phyloP scores from a whole-genome alignment of 2,329 filamentous ascomycete species.

The Trichoderma pleuroti region DNA sequence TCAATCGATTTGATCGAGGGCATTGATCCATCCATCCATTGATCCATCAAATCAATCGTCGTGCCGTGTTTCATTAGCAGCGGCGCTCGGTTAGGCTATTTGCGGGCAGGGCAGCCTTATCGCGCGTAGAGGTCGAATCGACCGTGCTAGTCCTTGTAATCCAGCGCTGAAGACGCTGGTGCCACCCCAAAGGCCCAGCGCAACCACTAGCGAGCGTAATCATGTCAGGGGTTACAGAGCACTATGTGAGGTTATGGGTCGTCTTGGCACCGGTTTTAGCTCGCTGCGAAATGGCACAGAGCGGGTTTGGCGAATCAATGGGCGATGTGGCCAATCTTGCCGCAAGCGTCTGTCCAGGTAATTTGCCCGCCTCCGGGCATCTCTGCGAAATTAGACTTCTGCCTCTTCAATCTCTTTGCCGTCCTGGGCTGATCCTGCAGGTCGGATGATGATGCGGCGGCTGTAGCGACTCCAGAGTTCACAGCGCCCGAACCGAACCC shows the following conservation, averaged over 20 bases:
- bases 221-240: conserved; percentile 9
- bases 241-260: background rate
- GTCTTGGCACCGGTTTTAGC: conserved; percentile 4
- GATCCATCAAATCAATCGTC: background rate
- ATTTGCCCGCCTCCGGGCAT: conserved; percentile 7
- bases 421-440: background rate
- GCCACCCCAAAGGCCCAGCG: conserved; percentile 1
- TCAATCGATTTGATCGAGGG: background rate
- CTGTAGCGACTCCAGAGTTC: conserved; percentile 1
- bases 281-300: background rate
- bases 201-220: conserved; percentile 11
- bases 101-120: conserved; percentile 2
- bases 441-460: background rate
- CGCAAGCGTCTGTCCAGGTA: conserved; percentile 8
- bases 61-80: conserved; percentile 9
- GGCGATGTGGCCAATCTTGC: conserved; percentile 13
- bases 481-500: background rate
- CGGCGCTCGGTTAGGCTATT: background rate
- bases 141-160: too few species aligned
- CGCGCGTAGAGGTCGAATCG: background rate
- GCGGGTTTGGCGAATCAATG: conserved; percentile 12
- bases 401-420: conserved; percentile 1
- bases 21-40: too few species aligned
- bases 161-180: conserved; percentile 11
- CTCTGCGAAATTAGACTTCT: conserved; percentile 7